Conservation (phyloP, 768 basidiomycete species). For the Pleurotus cornucopiae region DNA sequence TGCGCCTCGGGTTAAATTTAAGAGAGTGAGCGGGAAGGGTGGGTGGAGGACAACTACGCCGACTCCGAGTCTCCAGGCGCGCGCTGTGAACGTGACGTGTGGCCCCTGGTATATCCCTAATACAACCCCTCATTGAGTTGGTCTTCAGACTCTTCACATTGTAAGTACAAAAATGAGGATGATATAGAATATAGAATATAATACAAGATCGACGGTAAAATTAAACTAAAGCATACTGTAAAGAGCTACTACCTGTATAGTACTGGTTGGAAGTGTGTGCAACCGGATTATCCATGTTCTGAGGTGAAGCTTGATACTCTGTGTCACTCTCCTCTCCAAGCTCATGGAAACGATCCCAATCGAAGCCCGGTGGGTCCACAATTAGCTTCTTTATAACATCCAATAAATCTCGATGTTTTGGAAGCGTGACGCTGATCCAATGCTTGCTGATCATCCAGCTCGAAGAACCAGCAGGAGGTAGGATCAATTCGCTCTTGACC, state of each 20-base stretch:
- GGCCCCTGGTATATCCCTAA: no score
- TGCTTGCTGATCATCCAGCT: slow-evolving; percentile 75
- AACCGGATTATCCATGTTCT: slow-evolving; percentile 15
- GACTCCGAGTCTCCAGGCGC: no score
- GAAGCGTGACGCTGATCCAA: slow-evolving; percentile 47
- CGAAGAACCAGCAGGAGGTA: slow-evolving; percentile 63
- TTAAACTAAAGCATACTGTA: slow-evolving; percentile 30
- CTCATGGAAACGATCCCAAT: slow-evolving; percentile 42
- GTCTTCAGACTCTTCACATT: no score
- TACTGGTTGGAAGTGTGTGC: slow-evolving; percentile 12
- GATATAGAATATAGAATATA: no score
- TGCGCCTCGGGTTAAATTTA: no score
- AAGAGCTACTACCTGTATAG: slow-evolving; percentile 23
- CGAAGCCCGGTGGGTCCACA: slow-evolving; percentile 42
- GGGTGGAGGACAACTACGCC: no score
- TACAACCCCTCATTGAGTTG: no score
- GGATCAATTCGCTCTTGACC: slow-evolving; percentile 48
- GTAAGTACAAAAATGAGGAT: no score
- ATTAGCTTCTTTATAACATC: slow-evolving; percentile 39
- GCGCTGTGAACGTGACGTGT: no score
- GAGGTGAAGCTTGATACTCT: slow-evolving; percentile 20
- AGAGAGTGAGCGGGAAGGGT: no score
- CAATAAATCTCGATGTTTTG: slow-evolving; percentile 43
- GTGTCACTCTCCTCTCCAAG: slow-evolving; percentile 59
- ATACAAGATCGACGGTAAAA: neutral